A percentile compares a stretch with the other conserved stretches of the same genome.
Evolutionary conservation across 2,329 filamentous ascomycete genomes (phyloP).

Genomic region (Pyricularia sp.): DNA sequence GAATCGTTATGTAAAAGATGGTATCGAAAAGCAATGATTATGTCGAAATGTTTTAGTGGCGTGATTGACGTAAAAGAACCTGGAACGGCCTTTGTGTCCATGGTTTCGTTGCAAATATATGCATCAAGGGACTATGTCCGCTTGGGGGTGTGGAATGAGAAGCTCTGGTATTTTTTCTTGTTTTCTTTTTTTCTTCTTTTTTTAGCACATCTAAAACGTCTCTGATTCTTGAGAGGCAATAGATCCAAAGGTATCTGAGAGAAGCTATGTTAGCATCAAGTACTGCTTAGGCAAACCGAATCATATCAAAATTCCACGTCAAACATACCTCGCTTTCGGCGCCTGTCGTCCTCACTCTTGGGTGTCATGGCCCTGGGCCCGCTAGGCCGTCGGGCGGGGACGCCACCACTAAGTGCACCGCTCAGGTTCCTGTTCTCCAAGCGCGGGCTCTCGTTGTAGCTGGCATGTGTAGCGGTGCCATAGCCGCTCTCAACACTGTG

Average conservation of each 20-base stretch:
- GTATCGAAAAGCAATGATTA: not conserved
- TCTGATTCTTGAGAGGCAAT: slow-evolving; percentile 42
- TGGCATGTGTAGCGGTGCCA: slow-evolving; percentile 31
- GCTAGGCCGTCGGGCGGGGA: slow-evolving; percentile 44
- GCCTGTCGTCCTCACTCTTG: slow-evolving; percentile 38
- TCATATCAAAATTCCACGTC: slow-evolving; percentile 7
- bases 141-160: not conserved
- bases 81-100: not conserved
- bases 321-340: slow-evolving; percentile 45
- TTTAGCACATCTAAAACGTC: slow-evolving; percentile 32
- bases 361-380: slow-evolving; percentile 54
- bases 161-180: slow-evolving; percentile 10
- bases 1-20: not conserved
- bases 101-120: not conserved
- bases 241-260: slow-evolving; percentile 43
- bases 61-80: not conserved
- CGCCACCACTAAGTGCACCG: slow-evolving; percentile 39
- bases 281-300: not conserved
- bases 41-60: not conserved
- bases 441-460: slow-evolving; percentile 42
- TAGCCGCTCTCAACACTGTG: slow-evolving; percentile 47
- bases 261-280: not conserved
- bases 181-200: slow-evolving; percentile 14
- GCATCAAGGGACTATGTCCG: not conserved
- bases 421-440: slow-evolving; percentile 49